A percentile compares a stretch with the other conserved stretches of the same genome.
These are phyloP conservation scores for Beta lomatogona DNA, from an alignment of 179 eudicot species.

Conservation along the genomic window DNA sequence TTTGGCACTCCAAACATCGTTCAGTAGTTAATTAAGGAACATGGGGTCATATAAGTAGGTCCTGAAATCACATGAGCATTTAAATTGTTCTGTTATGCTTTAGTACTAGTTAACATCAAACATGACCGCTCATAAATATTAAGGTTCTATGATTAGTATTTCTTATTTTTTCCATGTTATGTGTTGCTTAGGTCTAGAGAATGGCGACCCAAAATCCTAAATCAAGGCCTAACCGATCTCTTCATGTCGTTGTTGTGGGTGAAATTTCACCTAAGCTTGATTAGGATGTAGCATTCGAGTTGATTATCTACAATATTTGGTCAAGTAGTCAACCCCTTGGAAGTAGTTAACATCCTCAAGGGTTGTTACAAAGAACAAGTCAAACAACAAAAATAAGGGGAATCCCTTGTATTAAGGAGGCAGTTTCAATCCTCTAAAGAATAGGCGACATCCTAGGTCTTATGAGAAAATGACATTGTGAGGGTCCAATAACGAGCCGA, in stretches of 20 bases:
- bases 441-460: no score
- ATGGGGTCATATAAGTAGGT: conserved; percentile 34
- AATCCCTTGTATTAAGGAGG: no score
- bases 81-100: neutral
- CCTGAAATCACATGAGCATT: conserved; percentile 37
- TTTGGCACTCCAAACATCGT: conserved; percentile 12
- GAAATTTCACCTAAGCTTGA: no score
- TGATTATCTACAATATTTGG: no score
- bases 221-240: conserved; percentile 22
- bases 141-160: conserved; percentile 15
- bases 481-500: no score
- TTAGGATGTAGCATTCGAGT: no score
- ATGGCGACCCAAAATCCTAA: conserved; percentile 23
- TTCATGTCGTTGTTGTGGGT: neutral
- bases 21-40: conserved; percentile 10
- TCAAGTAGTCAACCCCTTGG: no score
- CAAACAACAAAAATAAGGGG: no score
- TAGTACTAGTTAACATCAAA: conserved; percentile 8
- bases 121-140: conserved; percentile 2
- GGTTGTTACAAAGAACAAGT: no score
- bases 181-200: conserved; percentile 33
- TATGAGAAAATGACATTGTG: no score
- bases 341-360: no score
- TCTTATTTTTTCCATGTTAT: conserved; percentile 28
- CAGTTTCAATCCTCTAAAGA: no score